A percentile compares a stretch with the other conserved stretches of the same genome.
phyloP scores from a whole-genome alignment of 768 basidiomycete genomes.

The Tricholoma sp. region DNA sequence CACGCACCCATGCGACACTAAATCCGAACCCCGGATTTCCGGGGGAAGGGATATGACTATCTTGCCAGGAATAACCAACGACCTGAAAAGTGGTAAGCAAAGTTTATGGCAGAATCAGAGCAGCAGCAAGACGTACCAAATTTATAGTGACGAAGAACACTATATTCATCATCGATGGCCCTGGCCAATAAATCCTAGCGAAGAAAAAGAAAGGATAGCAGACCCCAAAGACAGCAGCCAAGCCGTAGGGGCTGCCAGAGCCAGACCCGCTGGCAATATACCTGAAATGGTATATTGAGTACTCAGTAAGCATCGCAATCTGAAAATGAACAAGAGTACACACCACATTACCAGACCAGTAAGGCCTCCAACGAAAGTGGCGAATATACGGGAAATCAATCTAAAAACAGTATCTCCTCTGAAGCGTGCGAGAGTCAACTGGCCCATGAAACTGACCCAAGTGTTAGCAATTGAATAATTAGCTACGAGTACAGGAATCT shows the following conservation, averaged over 20 bases:
- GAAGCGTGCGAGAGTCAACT: slow-evolving; percentile 65
- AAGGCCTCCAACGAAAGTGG: slow-evolving; percentile 63
- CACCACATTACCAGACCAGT: slow-evolving; percentile 66
- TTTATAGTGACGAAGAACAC: slow-evolving; percentile 61
- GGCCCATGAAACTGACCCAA: slow-evolving; percentile 62
- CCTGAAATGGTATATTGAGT: slow-evolving; percentile 29
- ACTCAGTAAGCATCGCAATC: not conserved
- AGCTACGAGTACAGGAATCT: slow-evolving; percentile 11
- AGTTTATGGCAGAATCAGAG: too few relatives aligned
- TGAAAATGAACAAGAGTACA: slow-evolving; percentile 14
- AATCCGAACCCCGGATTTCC: slow-evolving; percentile 56
- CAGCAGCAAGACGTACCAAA: slow-evolving; percentile 37
- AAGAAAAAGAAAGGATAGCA: slow-evolving; percentile 73
- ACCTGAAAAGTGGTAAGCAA: slow-evolving; percentile 37
- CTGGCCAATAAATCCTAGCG: slow-evolving; percentile 69
- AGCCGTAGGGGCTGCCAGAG: slow-evolving; percentile 58
- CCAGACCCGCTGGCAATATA: slow-evolving; percentile 65
- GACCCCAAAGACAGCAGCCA: slow-evolving; percentile 63
- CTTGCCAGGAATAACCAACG: slow-evolving; percentile 70
- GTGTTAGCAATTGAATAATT: not conserved
- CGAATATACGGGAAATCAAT: slow-evolving; percentile 51
- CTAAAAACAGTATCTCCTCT: slow-evolving; percentile 73
- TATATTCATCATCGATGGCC: slow-evolving; percentile 65
- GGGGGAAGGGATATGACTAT: slow-evolving; percentile 41
- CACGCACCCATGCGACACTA: slow-evolving; percentile 64